Percentiles rank a stretch among this genome's conserved stretches.
Conservation (phyloP, 2,329 filamentous ascomycete genomes). For the Venturiaceae sp. region DNA sequence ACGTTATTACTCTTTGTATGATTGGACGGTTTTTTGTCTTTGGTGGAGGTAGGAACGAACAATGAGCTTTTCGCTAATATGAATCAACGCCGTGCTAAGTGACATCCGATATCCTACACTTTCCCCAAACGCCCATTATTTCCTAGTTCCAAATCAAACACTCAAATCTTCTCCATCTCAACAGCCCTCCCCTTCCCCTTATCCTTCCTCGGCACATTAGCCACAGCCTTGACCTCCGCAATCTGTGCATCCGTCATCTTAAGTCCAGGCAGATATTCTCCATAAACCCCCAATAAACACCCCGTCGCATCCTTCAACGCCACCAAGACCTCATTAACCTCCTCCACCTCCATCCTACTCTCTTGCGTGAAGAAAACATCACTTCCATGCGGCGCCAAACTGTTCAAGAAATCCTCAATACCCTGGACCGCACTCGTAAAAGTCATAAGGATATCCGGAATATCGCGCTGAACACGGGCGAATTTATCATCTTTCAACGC, state of each 20-base stretch:
- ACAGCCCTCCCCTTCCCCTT: slow-evolving; percentile 14
- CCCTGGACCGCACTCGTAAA: slow-evolving; percentile 60
- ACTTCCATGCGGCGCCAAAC: slow-evolving; percentile 64
- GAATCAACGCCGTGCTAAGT: too few relatives aligned
- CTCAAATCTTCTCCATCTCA: slow-evolving; percentile 3
- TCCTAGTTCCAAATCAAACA: too few relatives aligned
- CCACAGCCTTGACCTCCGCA: slow-evolving; percentile 57
- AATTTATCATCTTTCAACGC: slow-evolving; percentile 74
- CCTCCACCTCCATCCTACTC: slow-evolving; percentile 35
- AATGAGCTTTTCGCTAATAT: too few relatives aligned
- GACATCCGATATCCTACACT: too few relatives aligned
- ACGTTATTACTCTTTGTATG: too few relatives aligned
- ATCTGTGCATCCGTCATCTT: slow-evolving; percentile 63
- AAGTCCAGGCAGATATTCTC: slow-evolving; percentile 61
- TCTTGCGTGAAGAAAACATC: slow-evolving; percentile 48
- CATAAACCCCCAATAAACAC: slow-evolving; percentile 61
- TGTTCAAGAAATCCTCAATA: slow-evolving; percentile 56
- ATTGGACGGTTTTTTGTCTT: too few relatives aligned
- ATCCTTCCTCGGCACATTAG: slow-evolving; percentile 4
- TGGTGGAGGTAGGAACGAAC: too few relatives aligned
- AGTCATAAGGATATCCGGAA: slow-evolving; percentile 63
- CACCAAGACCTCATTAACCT: slow-evolving; percentile 61
- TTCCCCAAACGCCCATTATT: too few relatives aligned
- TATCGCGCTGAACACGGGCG: slow-evolving; percentile 76
- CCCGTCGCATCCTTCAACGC: slow-evolving; percentile 56